Evolutionary conservation across 2,329 filamentous ascomycete genomes (phyloP), one percentile per base, ranked within the genome.

Genomic region (Neonectria neomacrospora): DNA sequence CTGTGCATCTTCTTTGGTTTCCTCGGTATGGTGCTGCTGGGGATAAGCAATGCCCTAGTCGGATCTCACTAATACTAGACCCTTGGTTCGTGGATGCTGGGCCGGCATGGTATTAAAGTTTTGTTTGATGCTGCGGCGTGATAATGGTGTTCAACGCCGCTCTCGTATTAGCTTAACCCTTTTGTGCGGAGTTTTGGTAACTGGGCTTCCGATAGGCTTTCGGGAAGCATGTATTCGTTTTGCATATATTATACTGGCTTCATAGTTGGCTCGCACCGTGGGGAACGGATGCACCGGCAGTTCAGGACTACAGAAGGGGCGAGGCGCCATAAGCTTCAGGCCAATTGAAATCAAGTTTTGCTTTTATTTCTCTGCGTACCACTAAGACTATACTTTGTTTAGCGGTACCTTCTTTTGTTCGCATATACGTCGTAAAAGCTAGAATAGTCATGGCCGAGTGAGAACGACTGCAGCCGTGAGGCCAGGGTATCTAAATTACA

Each of bases 21-120:
- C 80, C 74, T 91, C 23, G 92, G 96, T 1, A 98, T 98, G 94
- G 89, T 88, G 0, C 81, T 98, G 61, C 82, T 99, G 80, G 95
- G 94, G 0, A 69, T 96, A 55, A 97, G 92, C 77, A 93, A 90
- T 79, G 93, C 94, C 39, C 82, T 97, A 67, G 94, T 93, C n/a
- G 88, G 91, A 2, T 76, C 75, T 20, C 81, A 83, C 62, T 83
- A 63, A 77, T 48, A 5, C 16, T 34, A 1, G 11, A 20, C 39
- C 8, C 18, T 23, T 26, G 5, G 23, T n/a, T 30, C 44, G 7
- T 42, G n/a, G 20, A 8, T 32, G 1, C 42, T 18, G 4, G 4
- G 5, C 7, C 9, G n/a, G 22, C 12, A 23, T 30, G 37, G 41
- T 23, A 34, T n/a, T 50, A 18, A 28, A 32, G 14, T 20, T 14